phyloP scores from a whole-genome alignment of 2,329 filamentous ascomycete genomes.

The Zalaria sp. region DNA sequence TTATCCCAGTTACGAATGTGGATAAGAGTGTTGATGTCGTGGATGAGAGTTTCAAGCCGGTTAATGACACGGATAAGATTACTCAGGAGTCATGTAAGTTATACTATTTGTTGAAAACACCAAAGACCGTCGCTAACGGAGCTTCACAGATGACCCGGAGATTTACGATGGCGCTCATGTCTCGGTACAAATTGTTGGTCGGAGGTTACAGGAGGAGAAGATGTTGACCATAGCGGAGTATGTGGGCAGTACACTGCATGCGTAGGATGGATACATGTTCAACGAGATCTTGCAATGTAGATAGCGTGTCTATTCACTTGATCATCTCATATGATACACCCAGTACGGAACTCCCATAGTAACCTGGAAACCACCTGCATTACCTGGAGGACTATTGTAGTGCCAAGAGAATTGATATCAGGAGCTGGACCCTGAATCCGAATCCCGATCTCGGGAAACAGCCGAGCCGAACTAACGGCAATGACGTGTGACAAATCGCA shows the following conservation, averaged over 20 bases:
- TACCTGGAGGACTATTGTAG: too few species aligned
- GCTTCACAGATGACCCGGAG: conserved; percentile 17
- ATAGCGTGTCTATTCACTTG: too few species aligned
- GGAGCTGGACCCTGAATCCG: too few species aligned
- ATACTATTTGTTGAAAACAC: background rate
- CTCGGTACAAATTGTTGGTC: conserved; percentile 18
- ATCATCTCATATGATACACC: too few species aligned
- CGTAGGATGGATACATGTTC: background rate
- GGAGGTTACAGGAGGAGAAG: conserved; percentile 22
- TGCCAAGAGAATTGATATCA: too few species aligned
- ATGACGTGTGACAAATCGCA: too few species aligned
- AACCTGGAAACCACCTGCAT: too few species aligned
- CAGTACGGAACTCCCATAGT: too few species aligned
- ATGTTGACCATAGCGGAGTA: conserved; percentile 19
- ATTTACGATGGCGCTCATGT: conserved; percentile 20
- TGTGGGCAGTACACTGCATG: conserved; percentile 4
- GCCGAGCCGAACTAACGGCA: too few species aligned
- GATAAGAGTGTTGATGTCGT: conserved; percentile 36
- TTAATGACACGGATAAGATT: conserved; percentile 25
- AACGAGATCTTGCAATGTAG: too few species aligned
- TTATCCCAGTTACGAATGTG: conserved; percentile 41
- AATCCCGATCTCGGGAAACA: too few species aligned
- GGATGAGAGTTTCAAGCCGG: conserved; percentile 14
- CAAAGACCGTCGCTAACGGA: background rate
- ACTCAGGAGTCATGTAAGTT: conserved; percentile 27